Evolutionary conservation across 2,329 filamentous ascomycete genomes (phyloP).

Genomic region (Teratosphaeria pseudoeucalypti): DNA sequence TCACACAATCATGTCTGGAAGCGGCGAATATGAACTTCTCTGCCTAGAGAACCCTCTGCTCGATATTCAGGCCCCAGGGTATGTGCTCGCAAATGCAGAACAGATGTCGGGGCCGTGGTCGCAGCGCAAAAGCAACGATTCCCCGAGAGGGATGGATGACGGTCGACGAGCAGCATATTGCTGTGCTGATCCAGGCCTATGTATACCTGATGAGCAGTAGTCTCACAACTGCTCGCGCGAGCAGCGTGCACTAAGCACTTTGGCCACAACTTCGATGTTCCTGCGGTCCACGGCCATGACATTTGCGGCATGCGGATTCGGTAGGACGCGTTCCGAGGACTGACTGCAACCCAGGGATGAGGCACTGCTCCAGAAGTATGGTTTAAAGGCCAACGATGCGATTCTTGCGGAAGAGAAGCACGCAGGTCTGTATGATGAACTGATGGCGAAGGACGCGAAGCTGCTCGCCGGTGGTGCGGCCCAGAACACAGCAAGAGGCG

Average conservation of each 20-base stretch:
- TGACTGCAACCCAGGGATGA: constrained; percentile 51
- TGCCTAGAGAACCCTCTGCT: constrained; percentile 96
- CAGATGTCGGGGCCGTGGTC: neutral
- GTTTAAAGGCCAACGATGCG: constrained; percentile 89
- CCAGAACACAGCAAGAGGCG: constrained; percentile 93
- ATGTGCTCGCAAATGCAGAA: constrained; percentile 19
- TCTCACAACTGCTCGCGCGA: neutral
- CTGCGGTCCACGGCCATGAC: neutral
- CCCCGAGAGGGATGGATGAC: neutral
- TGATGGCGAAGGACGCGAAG: constrained; percentile 78
- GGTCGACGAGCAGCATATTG: neutral
- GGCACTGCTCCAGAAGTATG: constrained; percentile 82
- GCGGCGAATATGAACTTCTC: constrained; percentile 68
- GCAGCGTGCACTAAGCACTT: neutral
- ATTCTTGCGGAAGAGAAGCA: constrained; percentile 94
- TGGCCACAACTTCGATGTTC: neutral
- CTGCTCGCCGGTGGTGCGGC: constrained; percentile 92
- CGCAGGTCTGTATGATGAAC: constrained; percentile 79
- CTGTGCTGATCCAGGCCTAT: neutral
- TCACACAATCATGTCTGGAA: constrained; percentile 10
- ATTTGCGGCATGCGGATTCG: neutral
- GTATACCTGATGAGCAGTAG: constrained; percentile 1
- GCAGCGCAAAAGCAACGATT: neutral
- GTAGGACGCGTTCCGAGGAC: constrained; percentile 1
- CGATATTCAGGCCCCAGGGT: constrained; percentile 81